phyloP scores from a whole-genome alignment of 2,329 filamentous ascomycete species.

The Colletotrichum viniferum region DNA sequence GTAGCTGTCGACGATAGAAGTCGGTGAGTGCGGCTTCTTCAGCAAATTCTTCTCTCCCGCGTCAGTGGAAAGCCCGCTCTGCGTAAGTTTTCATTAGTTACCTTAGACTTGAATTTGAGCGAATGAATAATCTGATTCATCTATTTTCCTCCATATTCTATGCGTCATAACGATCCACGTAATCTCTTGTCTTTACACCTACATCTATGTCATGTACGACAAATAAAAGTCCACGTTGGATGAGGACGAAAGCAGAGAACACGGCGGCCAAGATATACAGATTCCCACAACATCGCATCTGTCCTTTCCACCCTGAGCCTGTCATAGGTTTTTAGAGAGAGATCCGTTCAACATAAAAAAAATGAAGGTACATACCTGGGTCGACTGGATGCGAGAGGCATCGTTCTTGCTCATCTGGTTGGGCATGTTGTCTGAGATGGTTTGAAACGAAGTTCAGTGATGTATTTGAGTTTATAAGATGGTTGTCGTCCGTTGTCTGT shows the following conservation, averaged over 20 bases:
- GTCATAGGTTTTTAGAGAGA: fast-evolving
- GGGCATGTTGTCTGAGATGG: neutral
- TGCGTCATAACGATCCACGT: fast-evolving
- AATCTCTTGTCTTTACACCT: neutral
- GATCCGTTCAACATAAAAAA: no score
- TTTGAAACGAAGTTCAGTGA: neutral
- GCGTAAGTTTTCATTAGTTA: neutral
- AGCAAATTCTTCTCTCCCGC: neutral
- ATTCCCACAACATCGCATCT: fast-evolving
- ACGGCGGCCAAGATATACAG: neutral
- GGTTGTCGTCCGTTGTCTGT: neutral
- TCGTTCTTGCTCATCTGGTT: neutral
- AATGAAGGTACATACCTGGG: neutral
- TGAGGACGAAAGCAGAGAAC: neutral
- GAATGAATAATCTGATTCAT: no score
- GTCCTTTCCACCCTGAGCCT: neutral
- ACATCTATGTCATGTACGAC: neutral
- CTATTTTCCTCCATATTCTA: fast-evolving
- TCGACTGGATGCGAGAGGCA: neutral
- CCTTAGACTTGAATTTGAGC: no score
- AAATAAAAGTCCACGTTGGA: neutral
- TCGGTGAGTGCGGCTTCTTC: no score
- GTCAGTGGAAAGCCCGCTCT: neutral
- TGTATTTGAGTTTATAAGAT: neutral
- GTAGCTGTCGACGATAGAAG: no score